Percentiles rank a stretch among this genome's conserved stretches.
Conservation (phyloP, 2,329 filamentous ascomycete genomes). For the Epichloe uncinata region DNA sequence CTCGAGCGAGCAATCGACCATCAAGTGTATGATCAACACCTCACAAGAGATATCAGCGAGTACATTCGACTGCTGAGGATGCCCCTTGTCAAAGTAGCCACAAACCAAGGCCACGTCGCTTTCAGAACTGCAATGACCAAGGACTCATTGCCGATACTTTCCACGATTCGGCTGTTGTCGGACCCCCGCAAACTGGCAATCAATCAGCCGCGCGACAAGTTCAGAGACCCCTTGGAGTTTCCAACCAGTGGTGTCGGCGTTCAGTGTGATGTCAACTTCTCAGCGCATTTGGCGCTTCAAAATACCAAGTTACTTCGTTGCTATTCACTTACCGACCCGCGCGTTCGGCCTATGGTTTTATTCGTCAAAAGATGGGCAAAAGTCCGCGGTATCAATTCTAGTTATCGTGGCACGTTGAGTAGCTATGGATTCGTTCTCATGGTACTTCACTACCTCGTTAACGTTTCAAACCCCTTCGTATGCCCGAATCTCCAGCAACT, state of each 20-base stretch:
- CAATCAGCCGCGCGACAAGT: slow-evolving; percentile 39
- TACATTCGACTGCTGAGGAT: slow-evolving; percentile 39
- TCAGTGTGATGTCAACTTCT: slow-evolving; percentile 87
- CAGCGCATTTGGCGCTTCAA: slow-evolving; percentile 67
- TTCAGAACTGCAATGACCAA: slow-evolving; percentile 24
- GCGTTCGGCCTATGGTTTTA: slow-evolving; percentile 64
- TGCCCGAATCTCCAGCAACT: slow-evolving; percentile 67
- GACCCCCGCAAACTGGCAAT: slow-evolving; percentile 36
- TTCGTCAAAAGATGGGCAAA: slow-evolving; percentile 92
- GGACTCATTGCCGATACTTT: slow-evolving; percentile 21
- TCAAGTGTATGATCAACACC: slow-evolving; percentile 27
- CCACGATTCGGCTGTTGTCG: slow-evolving; percentile 30
- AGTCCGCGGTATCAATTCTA: slow-evolving; percentile 69
- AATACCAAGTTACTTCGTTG: slow-evolving; percentile 74
- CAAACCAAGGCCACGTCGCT: slow-evolving; percentile 8
- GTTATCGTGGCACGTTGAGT: slow-evolving; percentile 73
- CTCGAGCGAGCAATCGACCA: slow-evolving; percentile 40
- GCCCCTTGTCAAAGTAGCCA: slow-evolving; percentile 14
- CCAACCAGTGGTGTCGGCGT: slow-evolving; percentile 66
- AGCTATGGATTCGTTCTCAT: slow-evolving; percentile 89
- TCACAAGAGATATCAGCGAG: slow-evolving; percentile 24
- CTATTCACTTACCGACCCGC: slow-evolving; percentile 66
- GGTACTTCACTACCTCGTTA: slow-evolving; percentile 82
- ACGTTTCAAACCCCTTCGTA: slow-evolving; percentile 67
- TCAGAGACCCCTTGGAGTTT: slow-evolving; percentile 56